Evolutionary conservation across 306 rosid genomes (phyloP).

Genomic region (Lotus japonicus): DNA sequence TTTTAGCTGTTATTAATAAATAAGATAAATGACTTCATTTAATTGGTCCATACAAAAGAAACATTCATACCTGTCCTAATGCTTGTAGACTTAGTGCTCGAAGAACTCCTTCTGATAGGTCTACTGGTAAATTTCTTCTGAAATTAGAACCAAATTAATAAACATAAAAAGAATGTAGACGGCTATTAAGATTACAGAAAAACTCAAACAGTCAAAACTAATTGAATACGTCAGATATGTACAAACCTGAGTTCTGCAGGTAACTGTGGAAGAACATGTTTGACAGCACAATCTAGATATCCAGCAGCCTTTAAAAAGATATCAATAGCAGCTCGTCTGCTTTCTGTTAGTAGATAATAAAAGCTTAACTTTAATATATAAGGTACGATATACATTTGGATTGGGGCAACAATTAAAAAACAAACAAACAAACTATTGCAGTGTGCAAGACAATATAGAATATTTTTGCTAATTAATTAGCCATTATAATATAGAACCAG

Average conservation of each 20-base stretch:
- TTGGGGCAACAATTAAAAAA: background rate
- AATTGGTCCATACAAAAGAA: slow-evolving; percentile 4
- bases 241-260: slow-evolving; percentile 75
- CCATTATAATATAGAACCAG: background rate
- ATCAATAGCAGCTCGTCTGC: slow-evolving; percentile 77
- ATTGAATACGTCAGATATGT: slow-evolving; percentile 3
- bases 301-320: slow-evolving; percentile 90
- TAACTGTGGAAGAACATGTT: slow-evolving; percentile 85
- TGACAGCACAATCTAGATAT: slow-evolving; percentile 91
- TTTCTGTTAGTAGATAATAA: slow-evolving; percentile 52
- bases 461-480: background rate
- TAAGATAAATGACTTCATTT: background rate
- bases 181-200: slow-evolving; percentile 3
- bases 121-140: slow-evolving; percentile 93
- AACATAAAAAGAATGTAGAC: slow-evolving; percentile 10
- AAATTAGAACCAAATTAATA: slow-evolving; percentile 22
- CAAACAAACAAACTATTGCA: background rate
- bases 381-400: background rate
- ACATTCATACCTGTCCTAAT: slow-evolving; percentile 70
- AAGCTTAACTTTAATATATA: background rate
- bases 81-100: slow-evolving; percentile 93
- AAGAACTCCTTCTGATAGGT: slow-evolving; percentile 90
- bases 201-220: background rate
- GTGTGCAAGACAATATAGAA: background rate
- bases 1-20: background rate